These are phyloP conservation scores for Backusella luteola DNA, from an alignment of 192 early-diverging fungal genomes.

Conservation along the genomic window DNA sequence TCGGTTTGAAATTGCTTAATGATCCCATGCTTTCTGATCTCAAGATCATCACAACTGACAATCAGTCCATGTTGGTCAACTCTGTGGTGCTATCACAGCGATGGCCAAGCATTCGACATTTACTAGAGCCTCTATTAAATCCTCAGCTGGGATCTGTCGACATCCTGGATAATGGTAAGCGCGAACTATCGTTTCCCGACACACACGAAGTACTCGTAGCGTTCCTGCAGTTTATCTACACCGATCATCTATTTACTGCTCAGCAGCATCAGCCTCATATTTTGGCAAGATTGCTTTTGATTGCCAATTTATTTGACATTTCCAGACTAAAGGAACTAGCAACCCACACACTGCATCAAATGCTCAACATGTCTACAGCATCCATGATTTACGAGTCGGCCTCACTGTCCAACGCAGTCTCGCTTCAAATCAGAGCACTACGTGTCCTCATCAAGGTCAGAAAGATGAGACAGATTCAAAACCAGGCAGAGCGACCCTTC, in stretches of 20 bases:
- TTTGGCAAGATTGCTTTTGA: conserved; percentile 57
- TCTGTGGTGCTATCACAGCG: conserved; percentile 46
- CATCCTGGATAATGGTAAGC: neutral
- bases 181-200: conserved; percentile 38
- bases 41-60: conserved; percentile 51
- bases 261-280: conserved; percentile 65
- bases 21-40: conserved; percentile 53
- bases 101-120: conserved; percentile 49
- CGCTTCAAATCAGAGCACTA: conserved; percentile 57
- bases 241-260: conserved; percentile 59
- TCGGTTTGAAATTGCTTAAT: conserved; percentile 52
- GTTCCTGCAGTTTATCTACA: conserved; percentile 68
- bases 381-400: conserved; percentile 68
- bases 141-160: conserved; percentile 28
- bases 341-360: conserved; percentile 58
- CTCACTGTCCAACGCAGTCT: conserved; percentile 56
- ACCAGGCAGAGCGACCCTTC: neutral
- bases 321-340: conserved; percentile 55
- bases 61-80: conserved; percentile 48
- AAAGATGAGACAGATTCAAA: conserved; percentile 39
- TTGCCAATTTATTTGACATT: conserved; percentile 60
- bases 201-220: conserved; percentile 52
- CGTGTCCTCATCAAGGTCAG: conserved; percentile 55
- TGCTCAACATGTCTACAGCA: conserved; percentile 57
- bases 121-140: conserved; percentile 7